These are phyloP conservation scores for Cladophialophora yegresii DNA, from an alignment of 2,329 filamentous ascomycete species.

Conservation along the genomic window DNA sequence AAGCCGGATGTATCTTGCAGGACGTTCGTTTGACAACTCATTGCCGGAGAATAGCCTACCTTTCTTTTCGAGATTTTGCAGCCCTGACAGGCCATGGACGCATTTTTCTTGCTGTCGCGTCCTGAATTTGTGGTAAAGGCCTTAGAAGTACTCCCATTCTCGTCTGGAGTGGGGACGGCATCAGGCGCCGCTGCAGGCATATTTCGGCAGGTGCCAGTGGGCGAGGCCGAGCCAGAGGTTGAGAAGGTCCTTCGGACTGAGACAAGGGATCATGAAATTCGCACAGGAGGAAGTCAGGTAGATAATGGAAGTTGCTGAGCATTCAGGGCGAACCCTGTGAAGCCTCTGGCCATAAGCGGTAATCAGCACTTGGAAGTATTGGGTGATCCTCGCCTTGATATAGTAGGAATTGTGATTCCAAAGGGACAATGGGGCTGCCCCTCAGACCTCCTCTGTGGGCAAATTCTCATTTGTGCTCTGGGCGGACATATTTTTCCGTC, in stretches of 20 bases:
- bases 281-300: neutral
- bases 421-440: neutral
- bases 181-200: neutral
- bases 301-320: neutral
- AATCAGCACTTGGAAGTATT: no score
- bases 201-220: neutral
- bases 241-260: neutral
- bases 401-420: neutral
- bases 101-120: slow-evolving; percentile 15
- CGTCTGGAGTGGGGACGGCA: neutral
- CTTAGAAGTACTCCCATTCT: neutral
- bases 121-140: neutral
- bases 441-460: neutral
- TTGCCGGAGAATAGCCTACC: slow-evolving; percentile 8
- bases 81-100: slow-evolving; percentile 22
- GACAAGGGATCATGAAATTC: neutral
- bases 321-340: no score
- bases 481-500: slow-evolving; percentile 2
- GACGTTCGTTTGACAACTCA: neutral
- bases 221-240: neutral
- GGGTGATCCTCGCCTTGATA: no score
- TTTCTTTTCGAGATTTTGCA: slow-evolving; percentile 26
- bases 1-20: neutral
- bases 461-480: neutral
- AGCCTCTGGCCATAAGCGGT: neutral